Conservation (phyloP, 2,329 filamentous ascomycete species). For the Raffaelea ambrosiae region DNA sequence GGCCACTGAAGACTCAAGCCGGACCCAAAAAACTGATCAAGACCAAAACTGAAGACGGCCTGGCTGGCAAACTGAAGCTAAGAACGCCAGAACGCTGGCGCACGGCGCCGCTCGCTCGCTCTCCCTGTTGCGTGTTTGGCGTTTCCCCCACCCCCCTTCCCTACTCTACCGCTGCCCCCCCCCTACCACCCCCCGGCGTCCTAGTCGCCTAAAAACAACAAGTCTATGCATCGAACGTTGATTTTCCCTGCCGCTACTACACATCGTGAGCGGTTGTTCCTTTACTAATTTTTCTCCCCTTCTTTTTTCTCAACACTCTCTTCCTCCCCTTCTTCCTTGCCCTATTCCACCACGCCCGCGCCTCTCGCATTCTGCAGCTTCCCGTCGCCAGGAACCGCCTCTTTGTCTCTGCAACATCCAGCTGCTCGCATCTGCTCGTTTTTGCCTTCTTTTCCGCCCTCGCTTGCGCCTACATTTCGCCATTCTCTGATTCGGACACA, state of each 20-base stretch:
- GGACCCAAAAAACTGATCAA: too few relatives aligned
- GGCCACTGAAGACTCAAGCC: too few relatives aligned
- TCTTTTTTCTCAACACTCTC: slow-evolving; percentile 1
- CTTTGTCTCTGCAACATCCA: not conserved
- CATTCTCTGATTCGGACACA: too few relatives aligned
- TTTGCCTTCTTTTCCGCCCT: too few relatives aligned
- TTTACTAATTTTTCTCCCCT: slow-evolving; percentile 9
- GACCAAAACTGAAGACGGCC: too few relatives aligned
- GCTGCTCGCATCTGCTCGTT: too few relatives aligned
- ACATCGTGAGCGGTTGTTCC: slow-evolving; percentile 5
- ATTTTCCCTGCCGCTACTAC: slow-evolving; percentile 8
- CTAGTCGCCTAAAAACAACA: slow-evolving; percentile 12
- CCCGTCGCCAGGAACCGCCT: not conserved
- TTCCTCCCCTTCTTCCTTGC: slow-evolving; percentile 2
- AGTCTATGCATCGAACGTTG: slow-evolving; percentile 10
- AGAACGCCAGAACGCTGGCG: not conserved
- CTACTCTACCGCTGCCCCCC: slow-evolving; percentile 1
- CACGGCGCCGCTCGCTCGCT: not conserved
- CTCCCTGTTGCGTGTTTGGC: not conserved
- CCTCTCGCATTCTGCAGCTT: not conserved
- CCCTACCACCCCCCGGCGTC: not conserved
- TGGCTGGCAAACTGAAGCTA: too few relatives aligned
- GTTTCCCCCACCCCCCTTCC: not conserved
- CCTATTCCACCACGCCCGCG: not conserved
- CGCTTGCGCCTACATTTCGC: too few relatives aligned